Evolutionary conservation across 768 basidiomycete genomes (phyloP).

Genomic region (Termitomyces sp.): DNA sequence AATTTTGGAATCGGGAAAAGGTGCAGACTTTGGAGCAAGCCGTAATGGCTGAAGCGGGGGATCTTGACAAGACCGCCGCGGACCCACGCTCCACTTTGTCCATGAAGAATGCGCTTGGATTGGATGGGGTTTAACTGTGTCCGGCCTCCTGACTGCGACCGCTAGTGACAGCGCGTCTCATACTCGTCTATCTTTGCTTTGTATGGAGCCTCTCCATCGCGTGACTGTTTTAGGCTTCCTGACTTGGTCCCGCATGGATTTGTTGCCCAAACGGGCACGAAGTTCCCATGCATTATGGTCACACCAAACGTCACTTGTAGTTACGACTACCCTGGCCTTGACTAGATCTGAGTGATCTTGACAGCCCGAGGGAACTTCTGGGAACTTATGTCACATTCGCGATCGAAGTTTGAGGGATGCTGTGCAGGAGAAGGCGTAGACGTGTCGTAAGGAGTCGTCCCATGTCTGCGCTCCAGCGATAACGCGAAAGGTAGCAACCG

Average conservation of each 20-base stretch:
- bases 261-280: slow-evolving; percentile 11
- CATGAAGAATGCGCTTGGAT: slow-evolving; percentile 23
- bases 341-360: slow-evolving; percentile 20
- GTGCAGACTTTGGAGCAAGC: slow-evolving; percentile 10
- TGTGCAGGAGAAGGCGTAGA: slow-evolving; percentile 20
- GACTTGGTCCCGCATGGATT: slow-evolving; percentile 15
- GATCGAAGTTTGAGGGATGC: slow-evolving; percentile 20
- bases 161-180: slow-evolving; percentile 8
- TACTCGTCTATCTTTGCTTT: background rate
- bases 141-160: slow-evolving; percentile 12
- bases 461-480: slow-evolving; percentile 1
- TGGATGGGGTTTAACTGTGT: slow-evolving; percentile 18
- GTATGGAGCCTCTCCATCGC: slow-evolving; percentile 11
- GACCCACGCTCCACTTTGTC: slow-evolving; percentile 17
- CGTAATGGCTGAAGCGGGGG: slow-evolving; percentile 15
- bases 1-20: slow-evolving; percentile 28
- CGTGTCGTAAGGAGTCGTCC: slow-evolving; percentile 4
- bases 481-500: slow-evolving; percentile 3
- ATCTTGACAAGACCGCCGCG: slow-evolving; percentile 19
- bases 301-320: slow-evolving; percentile 9
- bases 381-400: slow-evolving; percentile 7
- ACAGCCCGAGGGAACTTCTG: slow-evolving; percentile 14
- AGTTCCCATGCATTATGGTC: slow-evolving; percentile 15
- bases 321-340: slow-evolving; percentile 18
- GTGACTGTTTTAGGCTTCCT: slow-evolving; percentile 18